Conservation (phyloP, 768 basidiomycete species). For the Termitomyces sp. region DNA sequence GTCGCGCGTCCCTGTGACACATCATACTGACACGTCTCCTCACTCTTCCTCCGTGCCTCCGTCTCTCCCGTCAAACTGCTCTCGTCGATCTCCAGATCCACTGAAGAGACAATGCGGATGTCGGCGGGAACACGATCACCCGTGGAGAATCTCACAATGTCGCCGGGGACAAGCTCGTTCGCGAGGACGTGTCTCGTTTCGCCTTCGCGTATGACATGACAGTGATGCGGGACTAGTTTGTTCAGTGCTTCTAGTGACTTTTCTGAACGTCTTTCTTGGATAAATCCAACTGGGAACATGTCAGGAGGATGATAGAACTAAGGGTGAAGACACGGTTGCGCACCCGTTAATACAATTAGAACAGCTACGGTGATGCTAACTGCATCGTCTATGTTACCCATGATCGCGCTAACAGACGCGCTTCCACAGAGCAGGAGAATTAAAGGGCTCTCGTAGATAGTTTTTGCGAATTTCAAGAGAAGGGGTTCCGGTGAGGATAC, state of each 20-base stretch:
- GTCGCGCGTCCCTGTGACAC: constrained; percentile 23
- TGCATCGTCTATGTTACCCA: constrained; percentile 97
- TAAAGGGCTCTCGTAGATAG: constrained; percentile 92
- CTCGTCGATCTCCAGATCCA: constrained; percentile 93
- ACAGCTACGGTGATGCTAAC: constrained; percentile 91
- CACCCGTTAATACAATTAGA: constrained; percentile 90
- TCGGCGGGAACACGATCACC: constrained; percentile 96
- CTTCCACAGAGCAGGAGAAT: constrained; percentile 90
- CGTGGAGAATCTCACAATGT: constrained; percentile 84
- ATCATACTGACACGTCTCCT: constrained; percentile 51
- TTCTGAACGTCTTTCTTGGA: constrained; percentile 94
- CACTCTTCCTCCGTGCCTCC: constrained; percentile 67
- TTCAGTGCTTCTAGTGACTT: constrained; percentile 93
- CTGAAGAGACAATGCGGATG: constrained; percentile 75
- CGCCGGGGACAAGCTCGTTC: constrained; percentile 95
- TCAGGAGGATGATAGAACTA: background rate
- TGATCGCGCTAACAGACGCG: constrained; percentile 82
- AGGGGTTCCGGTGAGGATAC: constrained; percentile 80
- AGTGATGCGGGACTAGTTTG: constrained; percentile 96
- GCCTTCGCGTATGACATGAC: constrained; percentile 82
- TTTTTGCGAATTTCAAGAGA: constrained; percentile 87
- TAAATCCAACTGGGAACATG: constrained; percentile 70
- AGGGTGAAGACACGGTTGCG: constrained; percentile 19
- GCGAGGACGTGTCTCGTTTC: constrained; percentile 80
- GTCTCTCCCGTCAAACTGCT: constrained; percentile 96